phyloP scores from a whole-genome alignment of 2,329 filamentous ascomycete species.

The Xylariomycetidae sp. region DNA sequence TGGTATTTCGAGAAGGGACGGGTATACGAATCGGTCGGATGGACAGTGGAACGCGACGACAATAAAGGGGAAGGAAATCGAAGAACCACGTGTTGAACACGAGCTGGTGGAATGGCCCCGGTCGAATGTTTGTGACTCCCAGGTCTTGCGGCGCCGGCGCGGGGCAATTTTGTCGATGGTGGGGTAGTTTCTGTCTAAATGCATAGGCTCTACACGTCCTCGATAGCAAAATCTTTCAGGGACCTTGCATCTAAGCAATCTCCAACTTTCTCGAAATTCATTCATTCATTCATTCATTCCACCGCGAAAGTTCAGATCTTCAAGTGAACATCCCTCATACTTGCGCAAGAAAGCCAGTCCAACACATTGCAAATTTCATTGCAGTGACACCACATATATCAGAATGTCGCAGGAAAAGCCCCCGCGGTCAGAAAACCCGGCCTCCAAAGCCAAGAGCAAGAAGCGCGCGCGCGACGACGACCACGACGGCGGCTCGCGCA shows the following conservation, averaged over 20 bases:
- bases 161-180: slow-evolving; percentile 19
- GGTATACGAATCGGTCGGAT: too few relatives aligned
- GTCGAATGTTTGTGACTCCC: too few relatives aligned
- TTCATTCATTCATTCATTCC: slow-evolving; percentile 1
- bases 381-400: not conserved
- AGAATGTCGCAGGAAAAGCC: slow-evolving; percentile 15
- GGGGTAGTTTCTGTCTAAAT: too few relatives aligned
- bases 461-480: slow-evolving; percentile 52
- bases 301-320: too few relatives aligned
- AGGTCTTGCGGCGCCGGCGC: too few relatives aligned
- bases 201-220: too few relatives aligned
- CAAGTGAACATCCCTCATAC: too few relatives aligned
- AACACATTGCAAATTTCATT: not conserved
- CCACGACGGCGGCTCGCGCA: slow-evolving; percentile 28
- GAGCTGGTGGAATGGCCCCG: too few relatives aligned
- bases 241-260: slow-evolving; percentile 9
- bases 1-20: too few relatives aligned
- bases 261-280: slow-evolving; percentile 3
- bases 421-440: slow-evolving; percentile 12
- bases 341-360: not conserved
- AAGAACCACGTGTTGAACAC: too few relatives aligned
- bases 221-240: slow-evolving; percentile 5
- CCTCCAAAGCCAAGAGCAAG: slow-evolving; percentile 31
- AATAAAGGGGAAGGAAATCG: too few relatives aligned
- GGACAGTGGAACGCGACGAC: too few relatives aligned